A percentile compares a stretch with the other conserved stretches of the same genome.
phyloP scores from a whole-genome alignment of 225 moss, liverwort and hornwort species.

The Thuidium tamariscinum region DNA sequence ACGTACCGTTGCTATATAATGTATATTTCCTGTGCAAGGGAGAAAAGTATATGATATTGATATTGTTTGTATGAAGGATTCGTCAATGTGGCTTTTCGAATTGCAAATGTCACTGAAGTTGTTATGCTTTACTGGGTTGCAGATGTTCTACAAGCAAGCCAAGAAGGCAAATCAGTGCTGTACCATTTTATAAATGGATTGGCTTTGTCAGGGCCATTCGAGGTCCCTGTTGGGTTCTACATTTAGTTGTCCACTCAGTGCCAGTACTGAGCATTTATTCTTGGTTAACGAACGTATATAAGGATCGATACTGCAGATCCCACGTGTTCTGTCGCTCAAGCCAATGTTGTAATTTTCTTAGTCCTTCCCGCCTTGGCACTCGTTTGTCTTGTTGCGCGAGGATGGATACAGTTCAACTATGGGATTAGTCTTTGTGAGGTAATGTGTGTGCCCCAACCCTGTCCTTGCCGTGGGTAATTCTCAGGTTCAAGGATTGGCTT shows the following conservation, averaged over 20 bases:
- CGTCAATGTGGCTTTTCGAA: not conserved
- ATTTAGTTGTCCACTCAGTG: constrained; percentile 19
- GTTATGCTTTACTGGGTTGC: not conserved
- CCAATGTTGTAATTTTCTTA: constrained; percentile 8
- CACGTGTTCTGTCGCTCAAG: constrained; percentile 8
- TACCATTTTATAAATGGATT: constrained; percentile 41
- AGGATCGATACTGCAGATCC: constrained; percentile 16
- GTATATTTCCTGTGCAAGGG: not conserved
- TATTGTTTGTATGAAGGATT: not conserved
- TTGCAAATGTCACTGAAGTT: not conserved
- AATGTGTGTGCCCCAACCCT: not conserved
- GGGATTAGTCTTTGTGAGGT: not conserved
- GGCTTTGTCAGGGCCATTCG: not conserved
- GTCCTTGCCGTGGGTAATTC: not conserved
- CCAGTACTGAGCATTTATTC: constrained; percentile 20
- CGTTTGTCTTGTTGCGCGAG: constrained; percentile 1
- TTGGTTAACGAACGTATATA: constrained; percentile 20
- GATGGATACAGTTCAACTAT: not conserved
- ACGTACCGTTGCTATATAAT: not conserved
- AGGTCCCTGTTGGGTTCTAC: constrained; percentile 3
- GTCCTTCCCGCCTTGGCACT: not conserved
- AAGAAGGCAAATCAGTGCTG: constrained; percentile 70
- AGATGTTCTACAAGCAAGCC: constrained; percentile 74
- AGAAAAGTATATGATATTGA: not conserved
- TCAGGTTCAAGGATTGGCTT: not conserved